Percentiles rank a stretch among this genome's conserved stretches.
Evolutionary conservation across 208 protist species (phyloP).

Genomic region (Acanthamoeba lenticulata): DNA sequence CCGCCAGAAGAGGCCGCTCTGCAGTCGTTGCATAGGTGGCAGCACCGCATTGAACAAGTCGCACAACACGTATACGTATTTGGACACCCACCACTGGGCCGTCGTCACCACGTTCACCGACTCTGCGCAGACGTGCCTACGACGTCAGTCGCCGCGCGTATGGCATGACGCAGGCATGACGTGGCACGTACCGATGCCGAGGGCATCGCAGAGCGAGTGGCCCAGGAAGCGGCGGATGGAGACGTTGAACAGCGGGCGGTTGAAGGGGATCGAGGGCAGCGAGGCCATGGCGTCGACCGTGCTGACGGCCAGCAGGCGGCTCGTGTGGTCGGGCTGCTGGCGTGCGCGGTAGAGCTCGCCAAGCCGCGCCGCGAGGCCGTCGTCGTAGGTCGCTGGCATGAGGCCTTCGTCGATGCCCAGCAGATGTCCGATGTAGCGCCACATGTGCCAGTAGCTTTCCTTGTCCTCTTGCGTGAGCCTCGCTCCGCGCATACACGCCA

Average conservation of each 20-base stretch:
- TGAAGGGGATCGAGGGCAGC: not conserved
- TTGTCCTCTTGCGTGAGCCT: not conserved
- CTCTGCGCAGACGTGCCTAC: too few relatives aligned
- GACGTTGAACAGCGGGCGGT: not conserved
- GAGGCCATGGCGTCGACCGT: not conserved
- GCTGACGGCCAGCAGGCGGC: not conserved
- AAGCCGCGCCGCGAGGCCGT: not conserved
- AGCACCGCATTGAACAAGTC: not conserved
- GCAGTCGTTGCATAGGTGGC: not conserved
- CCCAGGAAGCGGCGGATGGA: not conserved
- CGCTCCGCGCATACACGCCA: not conserved
- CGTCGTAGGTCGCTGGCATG: not conserved
- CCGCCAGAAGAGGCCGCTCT: not conserved
- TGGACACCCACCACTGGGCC: not conserved
- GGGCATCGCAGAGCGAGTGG: not conserved
- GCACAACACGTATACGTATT: not conserved
- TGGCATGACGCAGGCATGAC: too few relatives aligned
- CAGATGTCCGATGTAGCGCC: not conserved
- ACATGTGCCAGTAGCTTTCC: constrained; percentile 7
- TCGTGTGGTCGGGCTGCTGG: not conserved
- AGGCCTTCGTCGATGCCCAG: not conserved
- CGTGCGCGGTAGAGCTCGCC: not conserved
- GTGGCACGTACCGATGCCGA: not conserved
- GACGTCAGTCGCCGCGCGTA: too few relatives aligned
- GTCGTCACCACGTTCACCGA: not conserved